phyloP scores from a whole-genome alignment of 208 protist genomes.

The Polymyxa betae region DNA sequence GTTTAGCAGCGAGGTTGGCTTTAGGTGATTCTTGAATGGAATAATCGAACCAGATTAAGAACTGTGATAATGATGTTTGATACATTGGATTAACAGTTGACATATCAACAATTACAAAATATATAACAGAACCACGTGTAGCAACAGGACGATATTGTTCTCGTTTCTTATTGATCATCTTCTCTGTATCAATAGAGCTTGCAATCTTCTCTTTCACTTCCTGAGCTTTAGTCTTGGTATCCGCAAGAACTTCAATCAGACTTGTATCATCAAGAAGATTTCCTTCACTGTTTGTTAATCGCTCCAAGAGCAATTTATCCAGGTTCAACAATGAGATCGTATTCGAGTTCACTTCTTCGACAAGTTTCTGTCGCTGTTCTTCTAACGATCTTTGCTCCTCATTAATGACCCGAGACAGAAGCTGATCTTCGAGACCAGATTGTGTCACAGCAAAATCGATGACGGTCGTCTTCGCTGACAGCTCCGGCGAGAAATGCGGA shows the following conservation, averaged over 20 bases:
- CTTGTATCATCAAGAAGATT: slow-evolving; percentile 78
- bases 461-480: slow-evolving; percentile 93
- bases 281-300: slow-evolving; percentile 81
- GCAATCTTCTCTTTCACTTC: slow-evolving; percentile 92
- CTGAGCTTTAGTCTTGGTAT: slow-evolving; percentile 93
- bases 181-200: slow-evolving; percentile 89
- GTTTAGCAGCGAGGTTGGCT: slow-evolving; percentile 83
- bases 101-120: slow-evolving; percentile 98
- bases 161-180: slow-evolving; percentile 90
- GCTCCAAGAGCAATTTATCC: slow-evolving; percentile 93
- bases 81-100: slow-evolving; percentile 95
- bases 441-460: slow-evolving; percentile 99
- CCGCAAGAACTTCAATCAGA: slow-evolving; percentile 91
- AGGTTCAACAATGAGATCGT: slow-evolving; percentile 80
- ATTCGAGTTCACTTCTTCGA: slow-evolving; percentile 78
- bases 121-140: slow-evolving; percentile 92
- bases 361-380: slow-evolving; percentile 89
- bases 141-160: slow-evolving; percentile 96
- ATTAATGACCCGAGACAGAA: slow-evolving; percentile 89
- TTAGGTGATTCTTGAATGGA: slow-evolving; percentile 83
- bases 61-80: slow-evolving; percentile 94
- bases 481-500: slow-evolving; percentile 95
- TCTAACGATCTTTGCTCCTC: slow-evolving; percentile 95
- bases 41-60: slow-evolving; percentile 91
- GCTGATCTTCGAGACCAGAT: slow-evolving; percentile 76